phyloP scores from a whole-genome alignment of 2,329 filamentous ascomycete genomes.

The Venturia asperata region DNA sequence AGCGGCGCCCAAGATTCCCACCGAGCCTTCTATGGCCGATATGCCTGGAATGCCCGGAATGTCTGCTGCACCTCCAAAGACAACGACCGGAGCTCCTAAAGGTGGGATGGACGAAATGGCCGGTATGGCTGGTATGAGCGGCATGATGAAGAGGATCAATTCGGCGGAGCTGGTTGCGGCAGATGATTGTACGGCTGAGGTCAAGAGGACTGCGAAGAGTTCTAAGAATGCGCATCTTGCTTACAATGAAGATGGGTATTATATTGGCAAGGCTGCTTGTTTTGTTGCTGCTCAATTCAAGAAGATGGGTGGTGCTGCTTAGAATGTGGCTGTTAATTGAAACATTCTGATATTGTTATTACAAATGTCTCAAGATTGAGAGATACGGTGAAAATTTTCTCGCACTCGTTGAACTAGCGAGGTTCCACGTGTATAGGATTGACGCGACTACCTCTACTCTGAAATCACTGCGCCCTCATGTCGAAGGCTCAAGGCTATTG shows the following conservation, averaged over 20 bases:
- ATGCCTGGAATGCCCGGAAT: not conserved
- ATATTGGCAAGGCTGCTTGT: constrained; percentile 15
- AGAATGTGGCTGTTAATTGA: too few relatives aligned
- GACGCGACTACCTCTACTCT: too few relatives aligned
- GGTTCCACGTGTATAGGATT: too few relatives aligned
- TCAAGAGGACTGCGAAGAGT: not conserved
- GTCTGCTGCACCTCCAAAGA: not conserved
- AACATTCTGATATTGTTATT: too few relatives aligned
- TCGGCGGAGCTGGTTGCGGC: not conserved
- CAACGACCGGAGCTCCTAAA: not conserved
- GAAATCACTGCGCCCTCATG: too few relatives aligned
- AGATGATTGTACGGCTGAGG: not conserved
- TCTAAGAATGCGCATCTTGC: constrained; percentile 11
- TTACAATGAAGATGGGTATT: constrained; percentile 15
- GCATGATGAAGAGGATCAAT: not conserved
- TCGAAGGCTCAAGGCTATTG: too few relatives aligned
- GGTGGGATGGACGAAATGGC: not conserved
- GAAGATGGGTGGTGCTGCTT: constrained; percentile 6
- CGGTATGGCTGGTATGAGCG: not conserved
- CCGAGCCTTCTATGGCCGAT: not conserved
- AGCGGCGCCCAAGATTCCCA: not conserved
- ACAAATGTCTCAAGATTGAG: too few relatives aligned
- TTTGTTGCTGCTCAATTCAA: constrained; percentile 6
- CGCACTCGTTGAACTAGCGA: too few relatives aligned
- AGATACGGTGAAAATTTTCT: too few relatives aligned